phyloP scores from a whole-genome alignment of 1,284 basidiomycete genomes.

The Apiotrichum laibachii region DNA sequence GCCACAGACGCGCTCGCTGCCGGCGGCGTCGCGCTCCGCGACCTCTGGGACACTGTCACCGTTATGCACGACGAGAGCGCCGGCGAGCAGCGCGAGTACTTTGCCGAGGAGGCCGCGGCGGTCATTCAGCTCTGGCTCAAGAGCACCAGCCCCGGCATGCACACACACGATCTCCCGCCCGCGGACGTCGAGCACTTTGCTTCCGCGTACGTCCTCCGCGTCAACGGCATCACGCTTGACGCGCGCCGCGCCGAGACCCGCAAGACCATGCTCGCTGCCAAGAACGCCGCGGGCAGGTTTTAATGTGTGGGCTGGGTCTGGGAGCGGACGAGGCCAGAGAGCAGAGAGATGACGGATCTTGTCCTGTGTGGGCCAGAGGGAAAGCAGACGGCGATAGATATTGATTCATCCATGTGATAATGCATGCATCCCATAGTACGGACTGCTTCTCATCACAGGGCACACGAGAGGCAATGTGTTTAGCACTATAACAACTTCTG shows the following conservation, averaged over 20 bases:
- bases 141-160: too few relatives aligned
- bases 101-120: conserved; percentile 43
- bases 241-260: conserved; percentile 28
- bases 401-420: neutral
- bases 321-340: neutral
- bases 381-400: neutral
- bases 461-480: too few relatives aligned
- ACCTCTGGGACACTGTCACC: conserved; percentile 39
- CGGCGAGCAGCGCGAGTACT: conserved; percentile 39
- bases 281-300: conserved; percentile 34
- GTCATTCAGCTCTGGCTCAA: conserved; percentile 30
- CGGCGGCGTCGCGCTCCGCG: conserved; percentile 38
- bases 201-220: conserved; percentile 36
- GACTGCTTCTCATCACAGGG: too few relatives aligned
- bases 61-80: conserved; percentile 37
- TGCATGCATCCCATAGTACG: neutral
- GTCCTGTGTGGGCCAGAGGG: neutral
- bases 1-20: conserved; percentile 36
- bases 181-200: conserved; percentile 41
- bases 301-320: conserved; percentile 6
- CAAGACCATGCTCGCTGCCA: conserved; percentile 35
- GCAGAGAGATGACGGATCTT: neutral
- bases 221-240: conserved; percentile 21
- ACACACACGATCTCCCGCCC: conserved; percentile 19
- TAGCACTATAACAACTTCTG: too few relatives aligned